Evolutionary conservation across 2,329 filamentous ascomycete species (phyloP), one percentile per base, ranked within the genome.

Genomic region (Neocatenulostroma microsporum): DNA sequence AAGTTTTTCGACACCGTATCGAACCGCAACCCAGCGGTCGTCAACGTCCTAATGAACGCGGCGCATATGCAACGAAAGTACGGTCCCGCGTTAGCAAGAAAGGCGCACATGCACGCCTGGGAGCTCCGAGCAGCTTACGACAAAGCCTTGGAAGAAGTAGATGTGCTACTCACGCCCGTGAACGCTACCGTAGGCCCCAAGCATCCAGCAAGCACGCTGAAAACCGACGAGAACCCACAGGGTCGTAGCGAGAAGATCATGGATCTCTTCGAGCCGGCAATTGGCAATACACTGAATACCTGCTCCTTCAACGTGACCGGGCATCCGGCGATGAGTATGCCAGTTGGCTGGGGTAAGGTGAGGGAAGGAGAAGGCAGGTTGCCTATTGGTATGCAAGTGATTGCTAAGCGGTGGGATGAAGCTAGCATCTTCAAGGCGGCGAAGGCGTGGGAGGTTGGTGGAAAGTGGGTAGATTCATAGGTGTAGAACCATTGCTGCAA

Each of bases 231-330:
- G 5, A 51, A 54, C 13, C 47, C 50, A 5, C 44, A 49, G 3
- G 53, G 53, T 30, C 50, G 45, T 20, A 55, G 66, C 3, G 55
- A 57, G 36, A 44, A 36, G 26, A 40, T 50, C 3, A 41, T 51
- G 41, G 63, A 66, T 11, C 65, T 67, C 46, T 58, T 66, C 36
- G 58, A 60, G 32, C 56, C 62, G 5, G 62, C 64, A 2, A 61
- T 73, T 25, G 67, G 67, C 3, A 60, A 64, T 8, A 65, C 62
- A 7, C 54, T 61, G 39, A 70, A 61, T 37, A 61, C 68, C 0
- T 61, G 58, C 21, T 61, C 63, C 3, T 73, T 73, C 47, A 72
- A 73, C 53, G 49, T 66, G 4, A 71, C 68, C 1, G 69, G 69
- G 0, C 69, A 73, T 53, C 69, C 68, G 3, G 69, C 61, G 0